Evolutionary conservation across 805 yeast genomes (phyloP).

Genomic region (Teunomyces kruisii): DNA sequence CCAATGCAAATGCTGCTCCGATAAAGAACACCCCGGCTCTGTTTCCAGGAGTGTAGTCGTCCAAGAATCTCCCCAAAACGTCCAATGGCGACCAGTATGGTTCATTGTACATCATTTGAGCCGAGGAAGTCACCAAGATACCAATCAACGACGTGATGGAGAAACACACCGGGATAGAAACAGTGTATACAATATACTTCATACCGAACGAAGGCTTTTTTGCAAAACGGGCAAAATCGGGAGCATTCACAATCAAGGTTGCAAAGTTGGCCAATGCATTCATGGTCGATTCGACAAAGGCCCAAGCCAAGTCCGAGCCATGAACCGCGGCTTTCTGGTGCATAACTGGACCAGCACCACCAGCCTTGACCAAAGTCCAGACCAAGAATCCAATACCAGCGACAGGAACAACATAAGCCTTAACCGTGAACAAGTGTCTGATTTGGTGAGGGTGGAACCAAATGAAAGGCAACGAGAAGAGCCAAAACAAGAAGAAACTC

Average conservation of each 20-base stretch:
- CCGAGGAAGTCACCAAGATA: conserved; percentile 79
- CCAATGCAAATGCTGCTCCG: conserved; percentile 66
- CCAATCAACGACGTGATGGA: conserved; percentile 83
- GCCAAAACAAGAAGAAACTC: conserved; percentile 80
- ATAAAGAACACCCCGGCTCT: conserved; percentile 81
- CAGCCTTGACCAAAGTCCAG: conserved; percentile 81
- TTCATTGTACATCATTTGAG: conserved; percentile 62
- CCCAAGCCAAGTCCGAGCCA: conserved; percentile 76
- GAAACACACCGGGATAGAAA: conserved; percentile 75
- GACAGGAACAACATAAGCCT: conserved; percentile 74
- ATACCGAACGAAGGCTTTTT: conserved; percentile 40
- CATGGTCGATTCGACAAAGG: conserved; percentile 75
- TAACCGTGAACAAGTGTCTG: conserved; percentile 80
- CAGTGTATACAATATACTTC: conserved; percentile 44
- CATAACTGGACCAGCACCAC: conserved; percentile 75
- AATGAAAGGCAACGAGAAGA: conserved; percentile 73
- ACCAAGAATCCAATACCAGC: conserved; percentile 82
- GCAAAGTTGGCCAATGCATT: conserved; percentile 83
- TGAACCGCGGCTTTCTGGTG: conserved; percentile 48
- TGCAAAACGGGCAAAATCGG: conserved; percentile 87
- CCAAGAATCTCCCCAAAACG: conserved; percentile 62
- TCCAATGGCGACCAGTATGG: conserved; percentile 86
- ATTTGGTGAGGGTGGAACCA: conserved; percentile 81
- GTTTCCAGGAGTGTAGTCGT: conserved; percentile 50
- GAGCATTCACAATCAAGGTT: conserved; percentile 83